Conservation (phyloP, 2,329 filamentous ascomycete genomes). For the Lizonia empirigonia region DNA sequence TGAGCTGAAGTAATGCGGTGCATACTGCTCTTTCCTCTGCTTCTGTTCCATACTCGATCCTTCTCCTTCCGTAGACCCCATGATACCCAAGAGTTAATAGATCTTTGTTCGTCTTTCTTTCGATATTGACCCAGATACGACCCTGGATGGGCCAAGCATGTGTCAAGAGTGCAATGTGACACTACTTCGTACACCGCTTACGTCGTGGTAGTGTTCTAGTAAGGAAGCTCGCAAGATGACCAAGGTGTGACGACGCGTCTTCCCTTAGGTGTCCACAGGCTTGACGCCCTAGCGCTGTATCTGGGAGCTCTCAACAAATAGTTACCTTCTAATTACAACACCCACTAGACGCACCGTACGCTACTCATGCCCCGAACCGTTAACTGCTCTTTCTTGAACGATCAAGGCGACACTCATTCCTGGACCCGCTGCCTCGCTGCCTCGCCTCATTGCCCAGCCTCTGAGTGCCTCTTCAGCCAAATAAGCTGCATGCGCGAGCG, state of each 20-base stretch:
- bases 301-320: not conserved
- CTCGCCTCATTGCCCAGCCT: slow-evolving; percentile 4
- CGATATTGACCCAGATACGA: too few relatives aligned
- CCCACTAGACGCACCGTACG: not conserved
- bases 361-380: not conserved
- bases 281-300: not conserved
- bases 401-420: not conserved
- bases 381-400: not conserved
- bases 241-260: not conserved
- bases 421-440: not conserved
- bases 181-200: too few relatives aligned
- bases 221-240: not conserved
- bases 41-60: not conserved
- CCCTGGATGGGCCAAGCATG: too few relatives aligned
- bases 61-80: not conserved
- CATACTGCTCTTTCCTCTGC: not conserved
- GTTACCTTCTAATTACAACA: not conserved
- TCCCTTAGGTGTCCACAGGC: not conserved
- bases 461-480: not conserved
- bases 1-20: not conserved
- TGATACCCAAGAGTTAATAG: not conserved
- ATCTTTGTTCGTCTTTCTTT: not conserved
- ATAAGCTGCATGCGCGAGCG: slow-evolving; percentile 3
- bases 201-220: too few relatives aligned
- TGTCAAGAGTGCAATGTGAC: too few relatives aligned